Evolutionary conservation across 306 rosid species (phyloP).

Genomic region (Glycine latifolia): DNA sequence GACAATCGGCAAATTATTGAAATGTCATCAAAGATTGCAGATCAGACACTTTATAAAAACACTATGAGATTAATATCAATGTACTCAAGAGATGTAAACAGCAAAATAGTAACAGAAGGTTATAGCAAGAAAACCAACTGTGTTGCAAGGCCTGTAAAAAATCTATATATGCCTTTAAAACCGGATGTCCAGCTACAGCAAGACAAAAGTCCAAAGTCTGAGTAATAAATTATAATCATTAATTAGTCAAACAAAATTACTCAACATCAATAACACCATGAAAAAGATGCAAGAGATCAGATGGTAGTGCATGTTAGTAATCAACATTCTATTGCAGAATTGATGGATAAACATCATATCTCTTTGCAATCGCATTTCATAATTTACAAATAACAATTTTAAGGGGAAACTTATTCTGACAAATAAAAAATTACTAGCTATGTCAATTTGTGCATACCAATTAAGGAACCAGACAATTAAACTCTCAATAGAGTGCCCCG

Average conservation of each 20-base stretch:
- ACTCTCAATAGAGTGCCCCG: constrained; percentile 46
- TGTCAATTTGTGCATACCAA: neutral
- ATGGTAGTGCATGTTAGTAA: constrained; percentile 87
- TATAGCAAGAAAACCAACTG: constrained; percentile 53
- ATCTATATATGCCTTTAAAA: constrained; percentile 62
- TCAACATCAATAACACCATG: neutral
- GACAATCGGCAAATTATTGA: constrained; percentile 35
- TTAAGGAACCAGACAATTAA: constrained; percentile 50
- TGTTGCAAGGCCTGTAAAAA: constrained; percentile 78
- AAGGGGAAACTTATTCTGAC: no score
- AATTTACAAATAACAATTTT: neutral
- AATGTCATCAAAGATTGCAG: constrained; percentile 65
- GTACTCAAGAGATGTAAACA: constrained; percentile 58
- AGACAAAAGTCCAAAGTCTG: constrained; percentile 57
- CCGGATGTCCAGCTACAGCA: constrained; percentile 68
- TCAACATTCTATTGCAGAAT: constrained; percentile 75
- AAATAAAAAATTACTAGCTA: no score
- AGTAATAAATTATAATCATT: neutral
- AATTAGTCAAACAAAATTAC: neutral
- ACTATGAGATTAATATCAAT: no score
- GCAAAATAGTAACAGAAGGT: constrained; percentile 71
- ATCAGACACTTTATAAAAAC: neutral
- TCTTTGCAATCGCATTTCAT: constrained; percentile 23
- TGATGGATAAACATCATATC: constrained; percentile 69
- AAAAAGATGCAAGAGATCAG: constrained; percentile 60